phyloP scores from a whole-genome alignment of 345 rosid species.

The Viola odorata region DNA sequence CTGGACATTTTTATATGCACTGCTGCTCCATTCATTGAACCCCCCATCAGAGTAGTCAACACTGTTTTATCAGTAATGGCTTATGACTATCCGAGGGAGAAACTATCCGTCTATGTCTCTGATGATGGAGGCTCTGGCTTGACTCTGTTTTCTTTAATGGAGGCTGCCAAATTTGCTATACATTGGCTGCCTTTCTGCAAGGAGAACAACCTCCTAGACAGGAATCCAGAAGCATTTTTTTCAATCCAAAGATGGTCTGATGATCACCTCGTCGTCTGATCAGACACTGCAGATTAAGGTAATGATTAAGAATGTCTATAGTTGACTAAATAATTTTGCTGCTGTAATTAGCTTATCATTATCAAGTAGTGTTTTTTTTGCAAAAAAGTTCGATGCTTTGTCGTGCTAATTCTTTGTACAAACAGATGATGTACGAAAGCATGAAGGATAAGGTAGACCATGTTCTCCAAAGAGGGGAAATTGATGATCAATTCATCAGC shows the following conservation, averaged over 20 bases:
- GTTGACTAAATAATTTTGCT: too few species aligned
- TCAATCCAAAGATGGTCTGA: background rate
- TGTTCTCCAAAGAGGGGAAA: conserved; percentile 4
- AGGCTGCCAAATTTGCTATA: conserved; percentile 35
- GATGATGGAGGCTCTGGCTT: conserved; percentile 40
- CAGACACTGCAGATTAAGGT: background rate
- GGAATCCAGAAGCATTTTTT: conserved; percentile 35
- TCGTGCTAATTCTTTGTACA: too few species aligned
- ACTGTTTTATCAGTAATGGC: conserved; percentile 49
- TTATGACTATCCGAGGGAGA: conserved; percentile 41
- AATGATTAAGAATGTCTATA: background rate
- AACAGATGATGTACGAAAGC: background rate
- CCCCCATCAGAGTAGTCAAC: conserved; percentile 38
- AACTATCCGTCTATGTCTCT: conserved; percentile 44
- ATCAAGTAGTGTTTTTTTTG: too few species aligned
- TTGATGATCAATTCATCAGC: conserved; percentile 4
- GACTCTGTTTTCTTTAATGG: conserved; percentile 32
- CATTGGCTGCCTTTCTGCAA: conserved; percentile 50
- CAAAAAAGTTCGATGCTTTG: too few species aligned
- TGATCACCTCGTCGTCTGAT: background rate
- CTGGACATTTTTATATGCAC: conserved; percentile 52
- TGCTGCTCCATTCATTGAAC: conserved; percentile 46
- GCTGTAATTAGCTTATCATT: too few species aligned
- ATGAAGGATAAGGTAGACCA: background rate
- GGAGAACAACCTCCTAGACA: conserved; percentile 8